phyloP scores from a whole-genome alignment of 768 basidiomycete species.

The Cantharellus cinnabarinus region DNA sequence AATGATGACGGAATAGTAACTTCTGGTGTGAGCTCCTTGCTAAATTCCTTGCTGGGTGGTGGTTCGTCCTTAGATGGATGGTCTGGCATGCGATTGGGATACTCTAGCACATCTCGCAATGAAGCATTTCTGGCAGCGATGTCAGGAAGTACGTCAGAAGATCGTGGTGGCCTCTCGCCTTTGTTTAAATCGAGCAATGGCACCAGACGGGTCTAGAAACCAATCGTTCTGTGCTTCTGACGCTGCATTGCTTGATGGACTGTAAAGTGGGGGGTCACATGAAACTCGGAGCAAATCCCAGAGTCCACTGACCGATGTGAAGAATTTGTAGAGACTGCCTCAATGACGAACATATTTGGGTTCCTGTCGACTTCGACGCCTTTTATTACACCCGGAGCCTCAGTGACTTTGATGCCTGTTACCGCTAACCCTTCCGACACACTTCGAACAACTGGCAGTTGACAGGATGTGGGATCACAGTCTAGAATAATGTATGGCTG shows the following conservation, averaged over 20 bases:
- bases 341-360: constrained; percentile 54
- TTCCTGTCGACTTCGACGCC: constrained; percentile 16
- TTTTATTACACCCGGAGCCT: constrained; percentile 41
- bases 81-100: neutral
- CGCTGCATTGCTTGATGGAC: neutral
- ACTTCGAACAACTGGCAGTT: constrained; percentile 22
- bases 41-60: neutral
- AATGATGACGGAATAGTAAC: neutral
- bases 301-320: neutral
- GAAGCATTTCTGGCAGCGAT: neutral
- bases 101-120: neutral
- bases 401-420: constrained; percentile 41
- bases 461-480: constrained; percentile 29
- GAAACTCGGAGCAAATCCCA: neutral
- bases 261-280: neutral
- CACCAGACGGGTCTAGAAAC: neutral
- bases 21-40: neutral
- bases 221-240: neutral
- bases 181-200: constrained; percentile 1
- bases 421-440: constrained; percentile 28
- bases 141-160: neutral
- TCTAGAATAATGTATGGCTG: constrained; percentile 62
- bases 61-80: neutral
- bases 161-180: neutral
- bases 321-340: constrained; percentile 20